These are phyloP conservation scores for Setomelanomma holmii DNA, from an alignment of 2,329 filamentous ascomycete species.

Conservation along the genomic window DNA sequence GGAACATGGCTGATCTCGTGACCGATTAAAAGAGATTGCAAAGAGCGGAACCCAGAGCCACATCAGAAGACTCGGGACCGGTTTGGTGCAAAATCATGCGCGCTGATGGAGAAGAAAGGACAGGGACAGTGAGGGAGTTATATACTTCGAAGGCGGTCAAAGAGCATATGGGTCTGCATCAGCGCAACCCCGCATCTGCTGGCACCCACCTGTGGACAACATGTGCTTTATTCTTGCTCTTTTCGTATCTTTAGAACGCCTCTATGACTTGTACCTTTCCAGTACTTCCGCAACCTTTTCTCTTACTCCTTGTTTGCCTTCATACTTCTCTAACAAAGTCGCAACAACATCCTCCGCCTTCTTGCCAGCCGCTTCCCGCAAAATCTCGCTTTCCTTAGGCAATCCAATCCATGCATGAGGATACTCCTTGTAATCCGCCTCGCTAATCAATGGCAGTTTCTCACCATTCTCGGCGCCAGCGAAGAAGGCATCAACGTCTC, in stretches of 20 bases:
- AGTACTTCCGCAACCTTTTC: slow-evolving; percentile 71
- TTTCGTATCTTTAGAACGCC: neutral
- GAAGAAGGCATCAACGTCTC: slow-evolving; percentile 75
- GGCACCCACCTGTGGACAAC: neutral
- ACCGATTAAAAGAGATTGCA: too few relatives aligned
- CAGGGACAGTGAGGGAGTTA: neutral
- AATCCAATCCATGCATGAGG: slow-evolving; percentile 74
- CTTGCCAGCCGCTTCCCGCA: slow-evolving; percentile 49
- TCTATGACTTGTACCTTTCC: slow-evolving; percentile 33
- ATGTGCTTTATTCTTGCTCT: neutral
- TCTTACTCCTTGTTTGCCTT: slow-evolving; percentile 57
- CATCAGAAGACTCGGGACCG: too few relatives aligned
- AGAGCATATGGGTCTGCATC: too few relatives aligned
- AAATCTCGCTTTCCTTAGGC: slow-evolving; percentile 72
- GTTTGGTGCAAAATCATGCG: too few relatives aligned
- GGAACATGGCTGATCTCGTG: too few relatives aligned
- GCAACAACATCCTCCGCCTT: slow-evolving; percentile 48
- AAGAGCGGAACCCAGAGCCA: too few relatives aligned
- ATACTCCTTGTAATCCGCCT: slow-evolving; percentile 71
- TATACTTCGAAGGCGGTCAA: neutral
- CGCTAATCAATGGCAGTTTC: slow-evolving; percentile 69
- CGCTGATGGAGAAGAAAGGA: neutral
- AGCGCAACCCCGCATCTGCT: too few relatives aligned
- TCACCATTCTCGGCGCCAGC: slow-evolving; percentile 4
- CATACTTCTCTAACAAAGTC: slow-evolving; percentile 48